Percentiles rank a stretch among this genome's conserved stretches.
These are phyloP conservation scores for Coniferiporia weirii DNA, from an alignment of 1,284 basidiomycete genomes.

Conservation along the genomic window DNA sequence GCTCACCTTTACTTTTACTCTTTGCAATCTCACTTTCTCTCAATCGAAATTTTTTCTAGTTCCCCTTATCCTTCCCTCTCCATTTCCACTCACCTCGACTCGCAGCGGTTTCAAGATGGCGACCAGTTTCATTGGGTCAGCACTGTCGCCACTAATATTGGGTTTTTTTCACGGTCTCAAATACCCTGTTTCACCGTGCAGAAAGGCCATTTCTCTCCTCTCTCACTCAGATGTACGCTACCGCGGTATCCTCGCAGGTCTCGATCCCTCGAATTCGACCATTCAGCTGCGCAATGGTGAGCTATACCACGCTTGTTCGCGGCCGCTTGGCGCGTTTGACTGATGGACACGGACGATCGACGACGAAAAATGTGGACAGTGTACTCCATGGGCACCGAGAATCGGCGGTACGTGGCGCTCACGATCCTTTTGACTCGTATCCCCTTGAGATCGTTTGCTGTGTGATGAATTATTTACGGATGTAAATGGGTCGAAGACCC, in stretches of 20 bases:
- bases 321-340: neutral
- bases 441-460: neutral
- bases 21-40: neutral
- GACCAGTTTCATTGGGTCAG: slow-evolving; percentile 66
- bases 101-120: slow-evolving; percentile 43
- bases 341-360: neutral
- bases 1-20: neutral
- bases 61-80: neutral
- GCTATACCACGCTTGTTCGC: slow-evolving; percentile 20
- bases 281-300: slow-evolving; percentile 83
- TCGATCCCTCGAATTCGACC: slow-evolving; percentile 78
- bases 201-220: slow-evolving; percentile 85
- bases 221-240: slow-evolving; percentile 90
- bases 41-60: neutral
- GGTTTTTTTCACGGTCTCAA: neutral
- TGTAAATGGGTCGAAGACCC: slow-evolving; percentile 51
- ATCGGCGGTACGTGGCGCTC: slow-evolving; percentile 56
- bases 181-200: slow-evolving; percentile 28
- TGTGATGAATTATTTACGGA: slow-evolving; percentile 55
- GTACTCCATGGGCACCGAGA: slow-evolving; percentile 85
- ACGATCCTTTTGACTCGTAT: slow-evolving; percentile 13
- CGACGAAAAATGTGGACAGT: slow-evolving; percentile 41
- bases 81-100: slow-evolving; percentile 18
- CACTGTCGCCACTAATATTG: slow-evolving; percentile 1
- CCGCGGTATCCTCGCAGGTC: slow-evolving; percentile 79